A percentile compares a stretch with the other conserved stretches of the same genome.
phyloP scores from a whole-genome alignment of 1,139 yeast species.

The Pichia sp. region DNA sequence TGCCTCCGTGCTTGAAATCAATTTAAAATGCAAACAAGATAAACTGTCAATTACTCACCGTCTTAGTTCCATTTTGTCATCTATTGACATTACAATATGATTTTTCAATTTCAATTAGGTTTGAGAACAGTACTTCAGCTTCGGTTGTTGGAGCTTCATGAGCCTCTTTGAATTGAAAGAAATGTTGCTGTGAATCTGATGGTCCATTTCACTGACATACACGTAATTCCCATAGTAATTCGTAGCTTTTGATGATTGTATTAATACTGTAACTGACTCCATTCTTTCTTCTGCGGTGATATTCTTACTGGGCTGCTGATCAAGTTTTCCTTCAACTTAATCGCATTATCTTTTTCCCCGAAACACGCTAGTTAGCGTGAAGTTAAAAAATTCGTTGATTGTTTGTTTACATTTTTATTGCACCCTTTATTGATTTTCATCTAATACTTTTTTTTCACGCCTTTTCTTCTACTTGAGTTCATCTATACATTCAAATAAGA shows the following conservation, averaged over 20 bases:
- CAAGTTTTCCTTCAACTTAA: too few relatives aligned
- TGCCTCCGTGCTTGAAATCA: conserved; percentile 68
- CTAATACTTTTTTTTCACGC: conserved; percentile 1
- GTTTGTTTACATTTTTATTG: background rate
- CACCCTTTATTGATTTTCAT: background rate
- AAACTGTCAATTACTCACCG: conserved; percentile 70
- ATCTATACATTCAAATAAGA: too few relatives aligned
- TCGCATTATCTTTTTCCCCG: too few relatives aligned
- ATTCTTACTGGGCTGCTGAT: background rate
- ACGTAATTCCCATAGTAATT: conserved; percentile 15
- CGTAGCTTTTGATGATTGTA: too few relatives aligned
- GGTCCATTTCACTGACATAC: conserved; percentile 64
- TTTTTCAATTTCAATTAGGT: background rate
- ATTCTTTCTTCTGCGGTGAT: background rate
- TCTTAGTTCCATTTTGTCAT: conserved; percentile 18
- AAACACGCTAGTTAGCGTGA: too few relatives aligned
- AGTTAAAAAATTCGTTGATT: too few relatives aligned
- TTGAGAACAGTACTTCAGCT: conserved; percentile 16
- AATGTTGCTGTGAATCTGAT: conserved; percentile 20
- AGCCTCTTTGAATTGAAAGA: background rate
- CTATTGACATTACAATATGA: conserved; percentile 7
- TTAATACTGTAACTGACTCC: background rate
- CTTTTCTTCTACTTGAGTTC: background rate
- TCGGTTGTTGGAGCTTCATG: conserved; percentile 15
- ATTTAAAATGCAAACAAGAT: conserved; percentile 94